Evolutionary conservation across 352 stramenopile species (phyloP).

Genomic region (Pythium plurisporium): DNA sequence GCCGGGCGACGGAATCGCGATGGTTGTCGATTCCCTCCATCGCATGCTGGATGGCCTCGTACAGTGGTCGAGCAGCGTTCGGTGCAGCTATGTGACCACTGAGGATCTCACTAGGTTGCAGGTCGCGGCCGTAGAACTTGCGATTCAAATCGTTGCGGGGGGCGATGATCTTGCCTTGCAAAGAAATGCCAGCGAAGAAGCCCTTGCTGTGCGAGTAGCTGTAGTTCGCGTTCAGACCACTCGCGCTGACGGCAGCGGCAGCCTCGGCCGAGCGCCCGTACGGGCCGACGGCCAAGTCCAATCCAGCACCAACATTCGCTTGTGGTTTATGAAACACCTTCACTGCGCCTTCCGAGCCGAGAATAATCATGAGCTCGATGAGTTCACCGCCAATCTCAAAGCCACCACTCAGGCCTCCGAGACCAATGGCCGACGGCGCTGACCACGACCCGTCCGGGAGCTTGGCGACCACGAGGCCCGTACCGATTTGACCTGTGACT

Average conservation of each 20-base stretch:
- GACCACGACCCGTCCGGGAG: slow-evolving; percentile 86
- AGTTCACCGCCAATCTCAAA: slow-evolving; percentile 89
- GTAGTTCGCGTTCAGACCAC: slow-evolving; percentile 88
- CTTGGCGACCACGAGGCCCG: slow-evolving; percentile 89
- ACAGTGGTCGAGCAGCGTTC: slow-evolving; percentile 63
- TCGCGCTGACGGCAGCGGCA: slow-evolving; percentile 70
- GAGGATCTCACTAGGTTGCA: slow-evolving; percentile 73
- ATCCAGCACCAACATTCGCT: slow-evolving; percentile 87
- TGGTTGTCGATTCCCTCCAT: slow-evolving; percentile 68
- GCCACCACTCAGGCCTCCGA: slow-evolving; percentile 81
- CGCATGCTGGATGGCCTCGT: slow-evolving; percentile 70
- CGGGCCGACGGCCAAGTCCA: slow-evolving; percentile 89
- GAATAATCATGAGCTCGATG: slow-evolving; percentile 93
- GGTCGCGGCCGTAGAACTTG: slow-evolving; percentile 91
- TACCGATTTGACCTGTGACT: slow-evolving; percentile 76
- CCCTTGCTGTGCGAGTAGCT: slow-evolving; percentile 92
- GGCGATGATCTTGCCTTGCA: slow-evolving; percentile 91
- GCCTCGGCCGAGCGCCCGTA: slow-evolving; percentile 81
- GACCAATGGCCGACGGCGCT: slow-evolving; percentile 91
- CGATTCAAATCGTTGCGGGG: slow-evolving; percentile 90
- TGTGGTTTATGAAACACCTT: slow-evolving; percentile 88
- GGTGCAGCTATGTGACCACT: slow-evolving; percentile 49
- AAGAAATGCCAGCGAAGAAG: slow-evolving; percentile 90
- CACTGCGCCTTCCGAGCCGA: slow-evolving; percentile 90
- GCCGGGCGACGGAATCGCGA: slow-evolving; percentile 33